phyloP scores from a whole-genome alignment of 108 stramenopile species.

The Tribonema minus region DNA sequence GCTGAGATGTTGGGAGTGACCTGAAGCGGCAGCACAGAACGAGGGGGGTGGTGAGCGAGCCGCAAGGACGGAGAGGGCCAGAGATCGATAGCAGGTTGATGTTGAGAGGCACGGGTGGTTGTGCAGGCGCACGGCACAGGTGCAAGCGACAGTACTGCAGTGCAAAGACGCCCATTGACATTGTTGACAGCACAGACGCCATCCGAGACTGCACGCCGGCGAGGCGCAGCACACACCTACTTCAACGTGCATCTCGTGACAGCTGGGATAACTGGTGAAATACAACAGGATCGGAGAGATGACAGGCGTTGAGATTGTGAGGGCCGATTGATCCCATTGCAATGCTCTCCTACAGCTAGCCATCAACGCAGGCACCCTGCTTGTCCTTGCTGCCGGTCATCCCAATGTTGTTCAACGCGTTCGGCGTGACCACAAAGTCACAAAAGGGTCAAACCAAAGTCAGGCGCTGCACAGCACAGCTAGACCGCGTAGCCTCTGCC shows the following conservation, averaged over 20 bases:
- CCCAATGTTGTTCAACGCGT: not conserved
- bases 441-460: not conserved
- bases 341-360: too few species aligned
- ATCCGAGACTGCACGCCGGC: too few species aligned
- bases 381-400: not conserved
- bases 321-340: too few species aligned
- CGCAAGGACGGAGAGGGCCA: not conserved
- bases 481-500: not conserved
- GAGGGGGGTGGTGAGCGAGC: not conserved
- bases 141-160: too few species aligned
- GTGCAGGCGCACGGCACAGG: not conserved
- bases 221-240: too few species aligned
- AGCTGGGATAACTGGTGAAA: too few species aligned
- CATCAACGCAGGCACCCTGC: too few species aligned
- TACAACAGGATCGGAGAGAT: too few species aligned
- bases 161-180: too few species aligned
- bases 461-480: not conserved
- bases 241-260: too few species aligned
- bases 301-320: too few species aligned
- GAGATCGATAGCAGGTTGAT: not conserved
- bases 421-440: not conserved
- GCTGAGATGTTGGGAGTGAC: conserved; percentile 88
- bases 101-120: not conserved
- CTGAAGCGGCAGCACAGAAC: not conserved
- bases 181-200: too few species aligned